Percentiles rank a stretch among this genome's conserved stretches.
These are phyloP conservation scores for Torulaspora delbrueckii DNA, from an alignment of 805 yeast genomes.

Conservation along the genomic window DNA sequence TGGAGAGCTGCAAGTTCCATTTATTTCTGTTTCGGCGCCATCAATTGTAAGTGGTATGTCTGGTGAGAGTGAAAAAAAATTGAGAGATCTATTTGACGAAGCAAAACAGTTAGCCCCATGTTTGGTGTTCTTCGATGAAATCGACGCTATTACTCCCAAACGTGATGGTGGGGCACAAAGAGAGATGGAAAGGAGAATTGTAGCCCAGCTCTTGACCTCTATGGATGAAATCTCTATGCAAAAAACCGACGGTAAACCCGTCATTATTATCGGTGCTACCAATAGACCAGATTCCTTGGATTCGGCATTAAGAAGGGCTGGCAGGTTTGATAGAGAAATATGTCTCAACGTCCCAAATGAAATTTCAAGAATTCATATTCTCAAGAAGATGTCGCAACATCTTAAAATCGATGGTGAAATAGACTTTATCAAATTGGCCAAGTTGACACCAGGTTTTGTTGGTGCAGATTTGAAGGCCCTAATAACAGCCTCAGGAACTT, in stretches of 20 bases:
- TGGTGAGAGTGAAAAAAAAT: conserved; percentile 95
- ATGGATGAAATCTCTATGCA: conserved; percentile 89
- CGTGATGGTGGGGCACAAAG: conserved; percentile 92
- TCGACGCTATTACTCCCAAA: conserved; percentile 97
- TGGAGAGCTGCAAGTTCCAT: conserved; percentile 90
- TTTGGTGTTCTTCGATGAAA: conserved; percentile 88
- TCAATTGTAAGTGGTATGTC: conserved; percentile 98
- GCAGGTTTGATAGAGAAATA: conserved; percentile 92
- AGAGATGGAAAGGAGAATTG: conserved; percentile 96
- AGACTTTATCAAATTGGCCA: conserved; percentile 71
- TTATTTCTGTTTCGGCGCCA: conserved; percentile 87
- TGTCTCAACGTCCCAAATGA: conserved; percentile 94
- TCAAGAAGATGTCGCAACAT: conserved; percentile 63
- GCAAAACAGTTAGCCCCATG: conserved; percentile 90
- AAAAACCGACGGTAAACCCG: conserved; percentile 89
- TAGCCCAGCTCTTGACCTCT: conserved; percentile 88
- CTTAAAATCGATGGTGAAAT: conserved; percentile 66
- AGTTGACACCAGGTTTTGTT: conserved; percentile 93
- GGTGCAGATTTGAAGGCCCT: conserved; percentile 96
- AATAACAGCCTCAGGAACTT: conserved; percentile 90
- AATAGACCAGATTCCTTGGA: conserved; percentile 95
- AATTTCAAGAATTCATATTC: conserved; percentile 66
- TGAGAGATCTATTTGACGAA: conserved; percentile 89
- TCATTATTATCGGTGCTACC: conserved; percentile 92
- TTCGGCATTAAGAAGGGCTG: conserved; percentile 92